These are phyloP conservation scores for Ceratobasidium sp. DNA, from an alignment of 1,284 basidiomycete species.

Conservation along the genomic window DNA sequence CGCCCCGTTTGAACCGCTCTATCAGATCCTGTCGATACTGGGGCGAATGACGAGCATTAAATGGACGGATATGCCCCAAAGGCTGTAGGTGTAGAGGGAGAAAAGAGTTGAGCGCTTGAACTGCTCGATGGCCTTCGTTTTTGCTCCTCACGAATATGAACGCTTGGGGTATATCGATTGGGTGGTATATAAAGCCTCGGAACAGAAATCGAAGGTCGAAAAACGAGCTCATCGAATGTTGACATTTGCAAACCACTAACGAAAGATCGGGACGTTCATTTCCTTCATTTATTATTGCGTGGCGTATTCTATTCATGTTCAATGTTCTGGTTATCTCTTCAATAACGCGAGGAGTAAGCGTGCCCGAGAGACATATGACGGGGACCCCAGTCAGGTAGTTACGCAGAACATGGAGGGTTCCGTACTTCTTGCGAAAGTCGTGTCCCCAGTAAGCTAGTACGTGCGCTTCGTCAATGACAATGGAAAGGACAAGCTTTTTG, in stretches of 20 bases:
- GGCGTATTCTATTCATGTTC: conserved; percentile 52
- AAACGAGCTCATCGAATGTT: conserved; percentile 59
- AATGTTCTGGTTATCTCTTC: conserved; percentile 58
- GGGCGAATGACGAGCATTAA: neutral
- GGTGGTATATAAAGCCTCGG: no score
- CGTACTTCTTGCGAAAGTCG: conserved; percentile 62
- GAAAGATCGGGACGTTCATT: conserved; percentile 63
- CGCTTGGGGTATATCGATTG: conserved; percentile 20
- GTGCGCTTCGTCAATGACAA: conserved; percentile 62
- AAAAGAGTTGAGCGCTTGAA: neutral
- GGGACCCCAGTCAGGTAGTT: conserved; percentile 59
- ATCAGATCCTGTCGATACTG: neutral
- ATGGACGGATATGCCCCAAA: neutral
- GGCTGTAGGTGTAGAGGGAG: no score
- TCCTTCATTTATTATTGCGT: conserved; percentile 55
- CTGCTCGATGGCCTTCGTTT: conserved; percentile 16
- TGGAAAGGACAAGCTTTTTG: conserved; percentile 53
- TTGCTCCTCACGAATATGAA: conserved; percentile 25
- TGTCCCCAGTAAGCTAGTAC: conserved; percentile 62
- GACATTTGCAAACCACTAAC: conserved; percentile 59
- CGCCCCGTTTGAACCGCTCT: neutral
- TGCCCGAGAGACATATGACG: conserved; percentile 61
- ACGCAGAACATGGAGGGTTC: conserved; percentile 57
- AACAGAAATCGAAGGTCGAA: conserved; percentile 58
- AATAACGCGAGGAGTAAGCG: conserved; percentile 57